Percentiles rank a stretch among this genome's conserved stretches.
These are phyloP conservation scores for Aristolochia contorta DNA, from an alignment of 164 flowering plant species.

Conservation along the genomic window DNA sequence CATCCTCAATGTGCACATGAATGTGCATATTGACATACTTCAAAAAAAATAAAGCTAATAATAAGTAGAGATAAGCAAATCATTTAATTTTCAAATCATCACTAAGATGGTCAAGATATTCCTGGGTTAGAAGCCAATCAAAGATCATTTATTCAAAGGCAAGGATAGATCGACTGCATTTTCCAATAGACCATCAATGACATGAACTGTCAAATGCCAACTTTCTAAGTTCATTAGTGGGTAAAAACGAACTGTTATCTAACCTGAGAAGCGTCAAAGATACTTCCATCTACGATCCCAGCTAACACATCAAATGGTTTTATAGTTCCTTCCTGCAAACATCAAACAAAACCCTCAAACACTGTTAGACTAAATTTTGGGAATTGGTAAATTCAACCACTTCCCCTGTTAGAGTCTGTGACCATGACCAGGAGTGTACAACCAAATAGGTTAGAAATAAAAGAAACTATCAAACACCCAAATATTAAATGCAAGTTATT, in stretches of 20 bases:
- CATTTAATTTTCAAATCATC: neutral
- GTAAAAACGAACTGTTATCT: slow-evolving; percentile 1
- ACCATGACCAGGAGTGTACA: too few relatives aligned
- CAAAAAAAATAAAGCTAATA: slow-evolving; percentile 13
- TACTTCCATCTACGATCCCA: slow-evolving; percentile 57
- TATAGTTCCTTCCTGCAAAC: slow-evolving; percentile 51
- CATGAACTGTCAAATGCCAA: neutral
- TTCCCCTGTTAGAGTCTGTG: too few relatives aligned
- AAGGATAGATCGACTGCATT: too few relatives aligned
- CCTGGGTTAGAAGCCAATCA: too few relatives aligned
- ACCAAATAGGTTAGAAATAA: neutral
- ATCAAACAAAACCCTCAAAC: neutral
- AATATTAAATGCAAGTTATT: slow-evolving; percentile 3
- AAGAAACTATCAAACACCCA: neutral
- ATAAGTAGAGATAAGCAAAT: slow-evolving; percentile 1
- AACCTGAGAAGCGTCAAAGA: slow-evolving; percentile 82
- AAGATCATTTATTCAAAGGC: too few relatives aligned
- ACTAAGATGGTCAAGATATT: neutral
- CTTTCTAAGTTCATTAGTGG: neutral
- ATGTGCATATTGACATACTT: slow-evolving; percentile 76
- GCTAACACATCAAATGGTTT: slow-evolving; percentile 45
- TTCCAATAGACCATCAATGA: too few relatives aligned
- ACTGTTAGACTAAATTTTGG: neutral
- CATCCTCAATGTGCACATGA: slow-evolving; percentile 61
- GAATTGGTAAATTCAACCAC: too few relatives aligned